Evolutionary conservation across 2,329 filamentous ascomycete genomes (phyloP).

Genomic region (Ceratocystis diversiconidia): DNA sequence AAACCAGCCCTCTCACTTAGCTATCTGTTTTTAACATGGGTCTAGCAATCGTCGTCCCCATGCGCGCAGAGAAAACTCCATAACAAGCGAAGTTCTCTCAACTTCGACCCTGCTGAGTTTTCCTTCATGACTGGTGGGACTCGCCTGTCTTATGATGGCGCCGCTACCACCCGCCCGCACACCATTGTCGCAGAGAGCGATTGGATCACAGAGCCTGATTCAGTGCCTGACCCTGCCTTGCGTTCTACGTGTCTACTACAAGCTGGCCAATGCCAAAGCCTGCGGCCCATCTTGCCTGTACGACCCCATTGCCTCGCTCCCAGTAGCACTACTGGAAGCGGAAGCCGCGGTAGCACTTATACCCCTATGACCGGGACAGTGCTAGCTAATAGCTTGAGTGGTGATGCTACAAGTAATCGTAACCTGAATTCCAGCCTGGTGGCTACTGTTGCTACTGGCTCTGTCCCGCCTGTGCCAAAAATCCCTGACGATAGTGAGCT

Average conservation of each 20-base stretch:
- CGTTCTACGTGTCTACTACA: neutral
- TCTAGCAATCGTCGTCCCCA: neutral
- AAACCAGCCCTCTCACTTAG: too few relatives aligned
- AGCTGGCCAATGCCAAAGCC: neutral
- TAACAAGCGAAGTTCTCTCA: conserved; percentile 6
- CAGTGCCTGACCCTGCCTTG: neutral
- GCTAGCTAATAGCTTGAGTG: neutral
- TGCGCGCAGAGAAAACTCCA: neutral
- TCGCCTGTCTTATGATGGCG: conserved; percentile 4
- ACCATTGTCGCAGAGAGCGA: conserved; percentile 9
- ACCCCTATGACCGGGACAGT: neutral
- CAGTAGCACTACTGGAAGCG: neutral
- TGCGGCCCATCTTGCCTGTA: neutral
- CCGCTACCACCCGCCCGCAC: neutral
- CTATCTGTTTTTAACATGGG: neutral
- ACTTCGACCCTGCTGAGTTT: conserved; percentile 5
- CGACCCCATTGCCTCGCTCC: neutral
- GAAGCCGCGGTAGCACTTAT: neutral
- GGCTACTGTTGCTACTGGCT: neutral
- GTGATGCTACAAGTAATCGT: neutral
- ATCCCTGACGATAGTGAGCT: neutral
- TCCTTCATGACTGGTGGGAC: conserved; percentile 3
- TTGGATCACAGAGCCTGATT: conserved; percentile 14
- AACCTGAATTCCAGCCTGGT: neutral
- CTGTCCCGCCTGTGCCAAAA: conserved; percentile 6